These are phyloP conservation scores for Cladophialophora yegresii DNA, from an alignment of 2,329 filamentous ascomycete genomes.

Conservation along the genomic window DNA sequence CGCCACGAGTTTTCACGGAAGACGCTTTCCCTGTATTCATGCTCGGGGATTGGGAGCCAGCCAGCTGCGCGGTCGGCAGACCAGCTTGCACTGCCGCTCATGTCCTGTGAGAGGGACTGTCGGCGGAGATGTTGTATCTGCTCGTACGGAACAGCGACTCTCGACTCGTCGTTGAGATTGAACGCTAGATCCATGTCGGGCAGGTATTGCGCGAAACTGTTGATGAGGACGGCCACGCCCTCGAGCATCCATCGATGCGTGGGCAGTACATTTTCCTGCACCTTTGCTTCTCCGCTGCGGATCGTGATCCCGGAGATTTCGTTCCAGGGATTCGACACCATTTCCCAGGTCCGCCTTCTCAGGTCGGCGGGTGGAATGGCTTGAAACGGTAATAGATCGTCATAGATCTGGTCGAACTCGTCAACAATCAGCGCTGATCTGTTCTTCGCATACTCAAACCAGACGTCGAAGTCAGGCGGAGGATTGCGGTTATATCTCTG, in stretches of 20 bases:
- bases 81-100: constrained; percentile 39
- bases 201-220: constrained; percentile 55
- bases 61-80: constrained; percentile 42
- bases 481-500: constrained; percentile 57
- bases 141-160: constrained; percentile 58
- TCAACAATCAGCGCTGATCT: constrained; percentile 59
- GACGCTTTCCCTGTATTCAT: constrained; percentile 40
- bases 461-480: constrained; percentile 62
- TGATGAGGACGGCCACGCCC: constrained; percentile 57
- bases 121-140: constrained; percentile 44
- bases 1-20: constrained; percentile 48
- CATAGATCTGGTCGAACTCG: constrained; percentile 61
- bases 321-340: constrained; percentile 58
- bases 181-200: constrained; percentile 66
- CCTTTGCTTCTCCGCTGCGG: constrained; percentile 54
- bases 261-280: constrained; percentile 54
- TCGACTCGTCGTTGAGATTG: constrained; percentile 63
- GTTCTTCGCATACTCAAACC: constrained; percentile 59
- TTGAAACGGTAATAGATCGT: constrained; percentile 59
- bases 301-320: constrained; percentile 60
- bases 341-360: constrained; percentile 54
- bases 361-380: constrained; percentile 55
- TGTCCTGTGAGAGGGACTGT: constrained; percentile 33
- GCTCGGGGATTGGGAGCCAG: constrained; percentile 45
- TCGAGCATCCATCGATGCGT: constrained; percentile 63